Base-by-base conservation (phyloP, 169 alveolate genomes). In the Theileria orientalis region DNA sequence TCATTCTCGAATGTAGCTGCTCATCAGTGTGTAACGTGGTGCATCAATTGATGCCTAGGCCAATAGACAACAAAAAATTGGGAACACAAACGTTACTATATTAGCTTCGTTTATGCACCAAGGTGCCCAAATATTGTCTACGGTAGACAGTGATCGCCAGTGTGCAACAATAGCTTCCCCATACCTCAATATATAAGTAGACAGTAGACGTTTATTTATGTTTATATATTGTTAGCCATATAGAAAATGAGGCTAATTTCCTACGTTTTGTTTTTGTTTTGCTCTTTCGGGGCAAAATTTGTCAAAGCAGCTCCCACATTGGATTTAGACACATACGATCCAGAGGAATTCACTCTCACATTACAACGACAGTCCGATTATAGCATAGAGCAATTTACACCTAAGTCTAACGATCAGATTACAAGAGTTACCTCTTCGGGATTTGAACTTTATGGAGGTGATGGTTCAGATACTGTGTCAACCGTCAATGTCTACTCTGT, bases 231-330 rank as follows among this genome's bases (percentile, higher is more conserved):
- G 7, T 9, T 49, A 49, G 60, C 60, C 60, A 49, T 49, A 49
- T 49, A 13, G 60, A 49, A n/a, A 49, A 49, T 49, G 60, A 49
- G 60, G 60, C 60, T 49, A 49, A 49, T 49, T 14, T 49, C 19
- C n/a, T 49, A 11, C 25, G 19, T 49, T 7, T 49, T 49, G 35
- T 49, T 49, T 49, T 49, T 49, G 25, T 49, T 49, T 49, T 29
- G 60, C 0, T 13, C 25, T 14, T 49, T 49, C 25, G 19, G 35
- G 35, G 7, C 19, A 21, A 21, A 27, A n/a, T 49, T 49, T 49
- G 60, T 49, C 25, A 1, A 13, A 13, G 60, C 60, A 14, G 30
- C 1, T 16, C 0, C 6, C 25, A 32, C 25, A 11, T 49, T 49
- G 25, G 60, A 49, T 33, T 49, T 49, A 49, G 60, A 49, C 60